These are phyloP conservation scores for Diaporthe ilicicola DNA, from an alignment of 2,329 filamentous ascomycete species.

Conservation along the genomic window DNA sequence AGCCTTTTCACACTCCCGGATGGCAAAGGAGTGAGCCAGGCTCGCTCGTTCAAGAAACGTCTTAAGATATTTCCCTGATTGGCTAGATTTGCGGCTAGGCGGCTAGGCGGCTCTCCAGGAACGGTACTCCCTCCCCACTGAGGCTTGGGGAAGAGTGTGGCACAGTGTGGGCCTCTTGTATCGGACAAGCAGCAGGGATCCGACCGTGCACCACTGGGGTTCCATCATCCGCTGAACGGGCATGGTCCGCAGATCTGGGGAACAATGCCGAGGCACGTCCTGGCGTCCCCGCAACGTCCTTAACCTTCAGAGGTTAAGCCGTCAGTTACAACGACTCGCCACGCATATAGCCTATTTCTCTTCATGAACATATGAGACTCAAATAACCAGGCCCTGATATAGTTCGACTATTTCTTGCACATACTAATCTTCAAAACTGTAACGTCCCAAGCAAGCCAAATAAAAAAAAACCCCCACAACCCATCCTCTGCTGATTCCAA, in stretches of 20 bases:
- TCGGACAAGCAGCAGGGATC: background rate
- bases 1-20: too few species aligned
- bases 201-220: background rate
- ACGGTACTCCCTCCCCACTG: background rate
- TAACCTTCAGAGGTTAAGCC: background rate
- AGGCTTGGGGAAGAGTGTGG: background rate
- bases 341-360: constrained; percentile 1
- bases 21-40: too few species aligned
- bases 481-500: too few species aligned
- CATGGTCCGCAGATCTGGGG: background rate
- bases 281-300: background rate
- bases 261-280: background rate
- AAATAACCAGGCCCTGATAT: background rate
- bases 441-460: too few species aligned
- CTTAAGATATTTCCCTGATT: background rate
- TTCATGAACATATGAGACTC: background rate
- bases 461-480: background rate
- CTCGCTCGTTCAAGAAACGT: background rate
- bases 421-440: too few species aligned
- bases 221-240: background rate
- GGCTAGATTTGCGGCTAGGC: background rate
- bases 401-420: background rate
- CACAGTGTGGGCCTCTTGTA: background rate
- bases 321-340: background rate
- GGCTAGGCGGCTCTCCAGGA: constrained; percentile 5